Evolutionary conservation across 2,329 filamentous ascomycete genomes (phyloP), one percentile per base, ranked within the genome.

Genomic region (Aplosporella prunicola): DNA sequence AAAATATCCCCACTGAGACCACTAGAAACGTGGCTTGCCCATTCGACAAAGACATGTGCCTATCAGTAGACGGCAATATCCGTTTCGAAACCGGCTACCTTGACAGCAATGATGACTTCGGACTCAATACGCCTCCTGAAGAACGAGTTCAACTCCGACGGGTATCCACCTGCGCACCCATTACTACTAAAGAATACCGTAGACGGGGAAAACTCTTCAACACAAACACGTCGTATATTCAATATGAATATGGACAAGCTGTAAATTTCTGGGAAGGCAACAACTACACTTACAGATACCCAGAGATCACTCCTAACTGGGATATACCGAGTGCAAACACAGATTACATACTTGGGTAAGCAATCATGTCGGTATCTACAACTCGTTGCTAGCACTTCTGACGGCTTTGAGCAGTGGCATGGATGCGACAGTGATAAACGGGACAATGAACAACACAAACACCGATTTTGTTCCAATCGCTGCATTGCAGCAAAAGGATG

Each of bases 401-500:
- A 34, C n/a, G 9, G 7, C 10, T 10, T 11, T 5, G 5, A 18
- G 3, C 20, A 34, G 32, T 8, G 14, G 15, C 9, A 17, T 25
- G 13, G 14, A 34, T 11, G 32, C 32, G 9, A 25, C 22, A 14
- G 22, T 34, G 13, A 4, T 34, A 8, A 34, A 34, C 22, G 32
- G 32, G 10, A 25, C 32, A 5, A 31, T 31, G 28, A 31, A 31
- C 10, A 25, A 34, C 22, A 18, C 22, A 3, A 34, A 18, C 20
- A 23, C 20, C 20, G 15, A 26, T 9, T 33, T 34, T 14, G 17
- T 15, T 9, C 52, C 58, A 1, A 51, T 56, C 20, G 42, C 48
- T 11, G 47, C 43, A 25, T 48, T 62, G 24, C 45, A 45, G 5
- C 42, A 45, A n/a, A 45, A 36, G 2, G 49, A 58, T 30, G 51